Evolutionary conservation across 345 rosid species (phyloP), one percentile per base, ranked within the genome.

Genomic region (Aquilaria yunnanensis): DNA sequence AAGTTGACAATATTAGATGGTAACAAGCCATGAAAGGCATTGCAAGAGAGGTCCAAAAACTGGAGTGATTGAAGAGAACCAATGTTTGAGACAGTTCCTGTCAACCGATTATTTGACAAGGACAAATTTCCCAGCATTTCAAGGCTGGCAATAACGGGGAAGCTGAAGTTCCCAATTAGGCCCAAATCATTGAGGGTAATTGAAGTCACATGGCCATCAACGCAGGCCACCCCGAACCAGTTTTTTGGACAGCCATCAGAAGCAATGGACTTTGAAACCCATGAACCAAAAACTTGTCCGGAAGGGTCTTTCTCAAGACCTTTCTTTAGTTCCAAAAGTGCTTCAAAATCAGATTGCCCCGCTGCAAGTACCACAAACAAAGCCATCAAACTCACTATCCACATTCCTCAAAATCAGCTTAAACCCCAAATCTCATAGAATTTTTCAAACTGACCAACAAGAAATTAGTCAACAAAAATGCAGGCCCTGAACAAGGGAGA

Each of bases 161-260:
- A 82, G 72, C 90, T 83, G 61, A 89, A 86, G 62, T 81, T 77
- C 2, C 98, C 98, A 66, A 64, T 61, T 31, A 92, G 74, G 71
- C 85, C 92, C 47, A 81, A 43, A 61, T 75, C 83, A 73, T 84
- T 82, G 10, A 92, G 80, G 31, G 72, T 73, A 47, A 89, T 75
- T 32, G 95, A 83, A 13, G 72, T 77, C 47, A 92, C 92, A 72
- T 61, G 72, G 16, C 95, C 90, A 32, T 73, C 76, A 61, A 32
- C 60, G 69, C 98, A 92, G 60, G 72, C 61, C 49, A 92, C 74
- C n/a, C 98, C 96, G 31, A 69, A 82, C 98, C 98, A 92, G 64
- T 80, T 77, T 66, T 34, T 49, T 4, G 98, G 96, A 57, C 98
- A 92, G 41, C 69, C 85, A 74, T 92, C 73, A 56, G 96, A 75